Conservation (phyloP, 345 rosid species). For the Eucalyptus grandis region DNA sequence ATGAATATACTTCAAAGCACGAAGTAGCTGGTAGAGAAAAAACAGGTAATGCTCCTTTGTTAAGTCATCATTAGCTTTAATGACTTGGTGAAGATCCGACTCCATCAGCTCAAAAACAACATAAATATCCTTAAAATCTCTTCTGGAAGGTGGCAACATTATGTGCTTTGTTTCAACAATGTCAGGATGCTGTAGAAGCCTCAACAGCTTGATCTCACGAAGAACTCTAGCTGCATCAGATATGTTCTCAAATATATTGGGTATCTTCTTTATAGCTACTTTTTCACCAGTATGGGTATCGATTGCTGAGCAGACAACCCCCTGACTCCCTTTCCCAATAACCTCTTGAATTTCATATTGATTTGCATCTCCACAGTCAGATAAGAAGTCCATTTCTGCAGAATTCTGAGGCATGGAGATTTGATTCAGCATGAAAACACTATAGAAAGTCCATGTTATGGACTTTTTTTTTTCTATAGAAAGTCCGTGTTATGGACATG, state of each 20-base stretch:
- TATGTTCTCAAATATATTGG: conserved; percentile 58
- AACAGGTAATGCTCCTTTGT: conserved; percentile 81
- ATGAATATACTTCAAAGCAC: conserved; percentile 81
- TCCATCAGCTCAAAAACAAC: conserved; percentile 97
- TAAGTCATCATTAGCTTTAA: conserved; percentile 88
- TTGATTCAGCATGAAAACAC: background rate
- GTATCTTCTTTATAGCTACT: conserved; percentile 79
- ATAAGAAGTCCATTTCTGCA: conserved; percentile 61
- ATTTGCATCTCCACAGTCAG: conserved; percentile 78
- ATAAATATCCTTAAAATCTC: conserved; percentile 88
- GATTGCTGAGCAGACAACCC: conserved; percentile 76
- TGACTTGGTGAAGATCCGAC: conserved; percentile 85
- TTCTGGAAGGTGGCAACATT: conserved; percentile 82
- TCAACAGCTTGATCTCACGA: conserved; percentile 68
- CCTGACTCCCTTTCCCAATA: conserved; percentile 75
- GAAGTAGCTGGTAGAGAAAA: conserved; percentile 85
- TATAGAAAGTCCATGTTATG: background rate
- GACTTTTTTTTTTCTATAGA: background rate
- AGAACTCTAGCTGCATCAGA: conserved; percentile 81
- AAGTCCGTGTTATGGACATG: background rate
- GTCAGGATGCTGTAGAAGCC: conserved; percentile 76
- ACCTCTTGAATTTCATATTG: conserved; percentile 72
- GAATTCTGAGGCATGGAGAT: conserved; percentile 33
- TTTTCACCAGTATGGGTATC: conserved; percentile 68
- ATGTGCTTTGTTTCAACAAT: conserved; percentile 89